Percentiles rank a stretch among this genome's conserved stretches.
phyloP scores from a whole-genome alignment of 2,329 filamentous ascomycete genomes.

The Stagonosporopsis chrysanthemi region DNA sequence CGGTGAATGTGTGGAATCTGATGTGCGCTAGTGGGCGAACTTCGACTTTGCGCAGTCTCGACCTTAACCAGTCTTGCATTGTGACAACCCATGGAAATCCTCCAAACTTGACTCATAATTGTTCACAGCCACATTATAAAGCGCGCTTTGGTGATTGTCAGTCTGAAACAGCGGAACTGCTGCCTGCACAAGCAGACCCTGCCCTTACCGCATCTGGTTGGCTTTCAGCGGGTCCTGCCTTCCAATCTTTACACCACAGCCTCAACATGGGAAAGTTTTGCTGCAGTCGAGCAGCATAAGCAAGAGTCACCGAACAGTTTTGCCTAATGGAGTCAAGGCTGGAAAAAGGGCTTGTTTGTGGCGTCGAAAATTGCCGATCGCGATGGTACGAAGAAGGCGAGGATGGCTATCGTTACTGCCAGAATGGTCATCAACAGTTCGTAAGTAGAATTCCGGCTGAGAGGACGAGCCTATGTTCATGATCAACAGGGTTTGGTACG shows the following conservation, averaged over 20 bases:
- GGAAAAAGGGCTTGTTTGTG: conserved; percentile 53
- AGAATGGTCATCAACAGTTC: conserved; percentile 80
- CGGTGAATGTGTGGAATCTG: conserved; percentile 34
- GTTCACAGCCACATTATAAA: neutral
- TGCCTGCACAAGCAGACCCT: neutral
- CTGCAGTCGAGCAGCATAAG: neutral
- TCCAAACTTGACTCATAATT: no score
- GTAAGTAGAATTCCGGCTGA: conserved; percentile 53
- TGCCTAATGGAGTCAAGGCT: conserved; percentile 21
- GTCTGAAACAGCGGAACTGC: neutral
- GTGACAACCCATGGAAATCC: neutral
- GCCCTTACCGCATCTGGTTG: conserved; percentile 6
- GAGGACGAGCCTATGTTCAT: neutral
- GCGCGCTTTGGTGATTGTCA: neutral
- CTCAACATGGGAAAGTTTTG: neutral
- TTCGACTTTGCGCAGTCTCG: conserved; percentile 7
- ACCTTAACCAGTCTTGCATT: conserved; percentile 1
- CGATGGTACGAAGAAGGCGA: conserved; percentile 71
- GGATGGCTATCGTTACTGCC: conserved; percentile 80
- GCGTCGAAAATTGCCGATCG: conserved; percentile 72
- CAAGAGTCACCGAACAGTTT: neutral
- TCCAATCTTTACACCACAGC: neutral
- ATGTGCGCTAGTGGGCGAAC: conserved; percentile 35
- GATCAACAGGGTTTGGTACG: conserved; percentile 35
- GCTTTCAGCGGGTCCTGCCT: neutral